Evolutionary conservation across 2,329 filamentous ascomycete genomes (phyloP).

Genomic region (Clonostachys rosea): DNA sequence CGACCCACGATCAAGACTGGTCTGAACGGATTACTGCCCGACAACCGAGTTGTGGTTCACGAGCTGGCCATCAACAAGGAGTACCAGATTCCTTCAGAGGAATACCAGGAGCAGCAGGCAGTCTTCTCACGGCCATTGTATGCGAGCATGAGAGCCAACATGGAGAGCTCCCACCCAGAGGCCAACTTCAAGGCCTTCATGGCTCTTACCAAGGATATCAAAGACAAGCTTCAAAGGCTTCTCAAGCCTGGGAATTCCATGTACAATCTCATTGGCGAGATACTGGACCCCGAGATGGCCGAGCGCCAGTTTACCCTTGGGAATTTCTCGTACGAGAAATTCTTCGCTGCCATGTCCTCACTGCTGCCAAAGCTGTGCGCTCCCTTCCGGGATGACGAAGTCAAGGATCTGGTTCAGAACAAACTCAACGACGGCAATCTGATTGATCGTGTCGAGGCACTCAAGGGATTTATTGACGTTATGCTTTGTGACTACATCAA

Average conservation of each 20-base stretch:
- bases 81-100: constrained; percentile 63
- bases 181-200: constrained; percentile 64
- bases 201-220: constrained; percentile 66
- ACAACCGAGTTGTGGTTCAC: constrained; percentile 72
- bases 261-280: constrained; percentile 70
- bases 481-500: constrained; percentile 81
- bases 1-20: constrained; percentile 22
- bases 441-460: constrained; percentile 70
- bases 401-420: constrained; percentile 62
- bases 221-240: constrained; percentile 67
- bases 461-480: constrained; percentile 71
- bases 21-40: constrained; percentile 55
- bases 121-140: constrained; percentile 44
- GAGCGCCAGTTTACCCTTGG: constrained; percentile 64
- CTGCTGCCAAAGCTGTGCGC: constrained; percentile 77
- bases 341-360: constrained; percentile 71
- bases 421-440: constrained; percentile 57
- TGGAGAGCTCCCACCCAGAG: constrained; percentile 61
- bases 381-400: constrained; percentile 73
- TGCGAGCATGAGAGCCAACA: constrained; percentile 55
- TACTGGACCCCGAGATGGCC: constrained; percentile 69
- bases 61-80: constrained; percentile 77
- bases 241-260: constrained; percentile 68
- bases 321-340: constrained; percentile 75
- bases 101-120: constrained; percentile 53